Evolutionary conservation across 2,329 filamentous ascomycete genomes (phyloP), one percentile per base, ranked within the genome.

Genomic region (Epichloe typhina): DNA sequence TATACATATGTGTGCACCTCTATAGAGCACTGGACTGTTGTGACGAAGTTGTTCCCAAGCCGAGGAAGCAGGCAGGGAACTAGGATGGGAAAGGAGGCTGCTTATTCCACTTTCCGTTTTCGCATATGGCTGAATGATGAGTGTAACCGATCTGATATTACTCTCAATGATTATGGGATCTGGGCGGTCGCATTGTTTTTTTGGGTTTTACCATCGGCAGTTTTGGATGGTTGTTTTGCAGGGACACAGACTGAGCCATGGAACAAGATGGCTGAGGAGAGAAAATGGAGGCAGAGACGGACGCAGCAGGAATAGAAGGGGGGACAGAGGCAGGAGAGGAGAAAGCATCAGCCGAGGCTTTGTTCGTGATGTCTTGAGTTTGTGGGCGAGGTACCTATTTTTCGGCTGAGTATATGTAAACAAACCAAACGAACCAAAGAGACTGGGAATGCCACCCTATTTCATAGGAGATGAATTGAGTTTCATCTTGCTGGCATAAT

Each of bases 401-500:
- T 50, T 52, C 23, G 42, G 52, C 43, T 54, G 50, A 26, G 33
- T 40, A 33, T 47, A 44, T 52, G 35, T 41, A 42, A 9, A 39
- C 26, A 17, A 36, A 19, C 31, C 36, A 33, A 39, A 39, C 26
- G 23, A 36, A 19, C 31, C 36, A 33, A 39, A 52, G 33, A 47
- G 50, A 51, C 39, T 26, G 40, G 37, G 47, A 50, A 43, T 49
- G 33, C 38, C 39, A 41, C 33, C 31, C 43, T 44, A 2, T 45
- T 44, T 41, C 39, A 44, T 9, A 36, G 48, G 46, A 54, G 54
- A 59, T 66, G 64, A 66, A 65, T 66, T 64, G 64, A 61, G 33
- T 58, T 58, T 53, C 21, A 38, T 31, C 21, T 31, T 31, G n/a
- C 5, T 19, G 21, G 21, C 39, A 12, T 36, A 9, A 38, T 11